These are phyloP conservation scores for Acanthamoeba royreba DNA, from an alignment of 208 protist species.

Conservation along the genomic window DNA sequence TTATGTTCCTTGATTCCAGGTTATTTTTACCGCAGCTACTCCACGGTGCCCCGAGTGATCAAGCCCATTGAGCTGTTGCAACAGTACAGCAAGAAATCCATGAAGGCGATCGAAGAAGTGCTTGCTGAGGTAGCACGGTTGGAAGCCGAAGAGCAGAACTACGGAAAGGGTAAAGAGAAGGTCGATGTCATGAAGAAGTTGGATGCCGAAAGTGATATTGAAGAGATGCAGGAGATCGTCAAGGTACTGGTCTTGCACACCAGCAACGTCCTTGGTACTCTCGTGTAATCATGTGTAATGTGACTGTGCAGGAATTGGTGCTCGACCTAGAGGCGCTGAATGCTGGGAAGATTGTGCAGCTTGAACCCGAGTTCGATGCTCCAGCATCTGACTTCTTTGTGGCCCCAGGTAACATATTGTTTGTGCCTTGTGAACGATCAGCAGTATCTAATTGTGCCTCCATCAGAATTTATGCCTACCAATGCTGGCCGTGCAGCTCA, in stretches of 20 bases:
- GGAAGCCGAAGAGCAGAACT: not conserved
- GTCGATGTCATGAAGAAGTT: not conserved
- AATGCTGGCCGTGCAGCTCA: not conserved
- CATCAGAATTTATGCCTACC: not conserved
- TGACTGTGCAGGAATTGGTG: not conserved
- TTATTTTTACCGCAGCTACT: not conserved
- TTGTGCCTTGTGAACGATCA: not conserved
- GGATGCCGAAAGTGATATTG: not conserved
- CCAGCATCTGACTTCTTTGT: not conserved
- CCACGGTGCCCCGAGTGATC: not conserved
- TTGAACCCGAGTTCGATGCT: not conserved
- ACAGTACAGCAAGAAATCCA: not conserved
- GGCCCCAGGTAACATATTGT: not conserved
- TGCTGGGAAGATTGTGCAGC: not conserved
- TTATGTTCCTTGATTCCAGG: too few species aligned
- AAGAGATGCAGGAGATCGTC: not conserved
- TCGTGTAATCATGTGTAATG: not conserved
- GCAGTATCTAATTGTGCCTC: not conserved
- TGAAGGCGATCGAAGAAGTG: not conserved
- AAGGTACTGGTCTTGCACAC: not conserved
- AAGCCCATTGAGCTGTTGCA: not conserved
- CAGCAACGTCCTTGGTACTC: too few species aligned
- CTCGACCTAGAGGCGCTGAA: not conserved
- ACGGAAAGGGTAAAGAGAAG: not conserved
- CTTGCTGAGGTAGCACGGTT: not conserved